Evolutionary conservation across 345 rosid species (phyloP), one percentile per base, ranked within the genome.

Genomic region (Gossypium arboreum): DNA sequence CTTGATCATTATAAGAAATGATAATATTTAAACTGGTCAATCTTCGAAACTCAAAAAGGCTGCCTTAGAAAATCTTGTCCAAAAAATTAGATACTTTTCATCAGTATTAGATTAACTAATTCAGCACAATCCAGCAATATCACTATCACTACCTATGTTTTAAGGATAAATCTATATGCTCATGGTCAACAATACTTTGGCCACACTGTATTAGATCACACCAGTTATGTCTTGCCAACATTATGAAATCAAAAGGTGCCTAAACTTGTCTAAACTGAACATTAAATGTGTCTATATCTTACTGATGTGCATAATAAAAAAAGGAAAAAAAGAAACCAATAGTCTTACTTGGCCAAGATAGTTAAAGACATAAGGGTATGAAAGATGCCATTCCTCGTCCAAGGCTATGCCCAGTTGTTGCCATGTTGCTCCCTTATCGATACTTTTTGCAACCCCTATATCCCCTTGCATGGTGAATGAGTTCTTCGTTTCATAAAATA

Each of bases 361-460:
- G 74, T 85, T 76, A 74, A 95, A 95, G 25, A 95, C 90, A 55
- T 89, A 95, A 2, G 99, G 99, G 79, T 77, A 95, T 15, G 99
- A 95, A 76, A 93, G 89, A 73, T 95, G 99, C 98, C 99, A 93
- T 48, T 90, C 86, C 84, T 95, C 99, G 73, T 95, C 97, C 84
- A 95, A 80, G 60, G 93, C 98, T 66, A 90, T 81, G 43, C 99
- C 99, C 81, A 95, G 81, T 75, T 89, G 92, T 73, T 90, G 81
- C 99, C 99, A 95, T 3, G 97, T 89, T 11, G 94, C 98, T 79
- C 99, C 97, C 62, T 87, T 86, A 56, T 95, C 97, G 1, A 73
- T 67, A 80, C 99, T 95, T 72, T 82, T 83, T 29, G 99, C 92
- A 51, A 90, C 97, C 69, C 90, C 99, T 74, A 95, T 95, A 77